Conservation (phyloP, 2,329 filamentous ascomycete species). For the Neospermospora avenae region DNA sequence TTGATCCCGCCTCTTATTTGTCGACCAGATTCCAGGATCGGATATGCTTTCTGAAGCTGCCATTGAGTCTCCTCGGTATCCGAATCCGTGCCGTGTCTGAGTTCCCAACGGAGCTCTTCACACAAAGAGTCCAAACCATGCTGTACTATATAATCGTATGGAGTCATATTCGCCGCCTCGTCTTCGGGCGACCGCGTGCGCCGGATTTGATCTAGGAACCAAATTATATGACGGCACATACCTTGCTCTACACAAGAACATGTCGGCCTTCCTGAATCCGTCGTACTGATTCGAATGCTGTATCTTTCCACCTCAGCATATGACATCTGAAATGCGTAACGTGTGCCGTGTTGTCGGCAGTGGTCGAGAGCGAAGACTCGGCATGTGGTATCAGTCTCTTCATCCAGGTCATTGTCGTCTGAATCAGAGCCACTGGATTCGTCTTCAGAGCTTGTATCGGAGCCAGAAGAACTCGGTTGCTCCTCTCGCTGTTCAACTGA, state of each 20-base stretch:
- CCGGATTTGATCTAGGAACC: slow-evolving; percentile 26
- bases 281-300: slow-evolving; percentile 27
- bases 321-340: slow-evolving; percentile 32
- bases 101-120: slow-evolving; percentile 29
- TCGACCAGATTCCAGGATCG: slow-evolving; percentile 3
- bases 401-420: slow-evolving; percentile 12
- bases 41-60: slow-evolving; percentile 26
- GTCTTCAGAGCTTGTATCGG: slow-evolving; percentile 14
- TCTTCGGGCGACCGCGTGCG: slow-evolving; percentile 7
- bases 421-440: slow-evolving; percentile 14
- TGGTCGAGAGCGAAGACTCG: slow-evolving; percentile 26
- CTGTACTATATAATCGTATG: slow-evolving; percentile 26
- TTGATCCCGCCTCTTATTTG: slow-evolving; percentile 20
- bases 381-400: slow-evolving; percentile 12
- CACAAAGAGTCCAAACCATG: slow-evolving; percentile 29
- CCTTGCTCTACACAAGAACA: slow-evolving; percentile 25
- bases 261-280: slow-evolving; percentile 13
- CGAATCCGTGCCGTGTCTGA: slow-evolving; percentile 23
- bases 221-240: slow-evolving; percentile 26
- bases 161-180: slow-evolving; percentile 1
- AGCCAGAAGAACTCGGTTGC: not conserved
- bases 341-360: slow-evolving; percentile 24
- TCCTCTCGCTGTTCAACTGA: not conserved
- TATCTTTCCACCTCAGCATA: slow-evolving; percentile 27
- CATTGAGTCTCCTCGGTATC: slow-evolving; percentile 26